A percentile compares a stretch with the other conserved stretches of the same genome.
These are phyloP conservation scores for Starmerella riodocensis DNA, from an alignment of 805 yeast genomes.

Conservation along the genomic window DNA sequence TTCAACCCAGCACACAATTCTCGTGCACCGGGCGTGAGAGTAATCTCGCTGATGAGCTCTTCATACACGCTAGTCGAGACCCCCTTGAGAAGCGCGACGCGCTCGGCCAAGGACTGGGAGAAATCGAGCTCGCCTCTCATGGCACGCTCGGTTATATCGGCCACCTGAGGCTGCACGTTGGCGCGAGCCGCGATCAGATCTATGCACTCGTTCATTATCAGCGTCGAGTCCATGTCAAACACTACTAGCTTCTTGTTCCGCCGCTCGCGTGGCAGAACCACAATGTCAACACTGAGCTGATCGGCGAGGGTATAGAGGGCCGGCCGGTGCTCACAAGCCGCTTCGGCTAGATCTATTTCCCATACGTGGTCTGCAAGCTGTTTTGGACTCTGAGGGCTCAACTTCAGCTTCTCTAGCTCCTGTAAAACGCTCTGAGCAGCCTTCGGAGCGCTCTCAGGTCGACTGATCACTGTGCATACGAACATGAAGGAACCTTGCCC, in stretches of 20 bases:
- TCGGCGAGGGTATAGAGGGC: slow-evolving; percentile 3
- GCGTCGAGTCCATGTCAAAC: slow-evolving; percentile 96
- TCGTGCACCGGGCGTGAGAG: slow-evolving; percentile 73
- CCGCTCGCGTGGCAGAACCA: slow-evolving; percentile 1
- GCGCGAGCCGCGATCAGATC: slow-evolving; percentile 92
- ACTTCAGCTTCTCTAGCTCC: not conserved
- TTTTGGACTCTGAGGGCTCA: not conserved
- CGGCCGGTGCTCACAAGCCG: not conserved
- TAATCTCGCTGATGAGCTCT: slow-evolving; percentile 53
- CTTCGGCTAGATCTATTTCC: not conserved
- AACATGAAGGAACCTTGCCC: not conserved
- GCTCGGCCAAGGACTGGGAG: slow-evolving; percentile 56
- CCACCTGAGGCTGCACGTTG: slow-evolving; percentile 75
- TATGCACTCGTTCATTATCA: slow-evolving; percentile 91
- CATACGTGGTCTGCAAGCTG: not conserved
- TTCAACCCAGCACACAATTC: slow-evolving; percentile 56
- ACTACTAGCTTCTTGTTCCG: slow-evolving; percentile 45
- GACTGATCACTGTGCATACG: not conserved
- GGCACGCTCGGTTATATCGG: slow-evolving; percentile 79
- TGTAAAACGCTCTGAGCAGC: not conserved
- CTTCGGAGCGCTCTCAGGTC: not conserved
- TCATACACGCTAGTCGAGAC: slow-evolving; percentile 66
- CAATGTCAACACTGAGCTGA: not conserved
- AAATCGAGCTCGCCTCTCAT: slow-evolving; percentile 97
- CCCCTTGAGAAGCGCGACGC: slow-evolving; percentile 75